Percentiles rank a stretch among this genome's conserved stretches.
These are phyloP conservation scores for Talaromyces albobiverticillius DNA, from an alignment of 2,329 filamentous ascomycete genomes.

Conservation along the genomic window DNA sequence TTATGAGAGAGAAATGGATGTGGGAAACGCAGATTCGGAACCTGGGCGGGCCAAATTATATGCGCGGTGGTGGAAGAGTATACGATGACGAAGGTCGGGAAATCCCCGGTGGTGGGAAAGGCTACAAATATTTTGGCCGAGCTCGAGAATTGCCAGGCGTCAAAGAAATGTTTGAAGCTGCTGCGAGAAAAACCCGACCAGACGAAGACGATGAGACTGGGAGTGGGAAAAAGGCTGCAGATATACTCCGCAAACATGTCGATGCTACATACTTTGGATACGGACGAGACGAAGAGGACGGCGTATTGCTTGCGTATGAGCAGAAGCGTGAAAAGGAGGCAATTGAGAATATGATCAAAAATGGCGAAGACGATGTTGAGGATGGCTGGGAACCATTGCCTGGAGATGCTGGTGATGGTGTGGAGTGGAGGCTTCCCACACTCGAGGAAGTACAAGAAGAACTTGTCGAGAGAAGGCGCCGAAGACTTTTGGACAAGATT, in stretches of 20 bases:
- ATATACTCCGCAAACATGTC: conserved; percentile 62
- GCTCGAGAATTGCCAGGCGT: conserved; percentile 89
- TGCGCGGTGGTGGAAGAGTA: conserved; percentile 67
- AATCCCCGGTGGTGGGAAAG: conserved; percentile 72
- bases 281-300: conserved; percentile 87
- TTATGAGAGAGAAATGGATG: conserved; percentile 98
- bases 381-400: conserved; percentile 81
- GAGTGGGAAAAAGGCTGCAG: conserved; percentile 42
- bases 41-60: conserved; percentile 95
- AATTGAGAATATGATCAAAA: conserved; percentile 63
- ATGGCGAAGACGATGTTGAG: conserved; percentile 57
- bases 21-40: conserved; percentile 98
- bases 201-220: conserved; percentile 67
- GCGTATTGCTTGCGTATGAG: conserved; percentile 76
- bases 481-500: conserved; percentile 80
- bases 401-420: conserved; percentile 79
- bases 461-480: conserved; percentile 78
- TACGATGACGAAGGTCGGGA: conserved; percentile 73
- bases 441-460: conserved; percentile 93
- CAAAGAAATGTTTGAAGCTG: conserved; percentile 90
- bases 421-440: conserved; percentile 78
- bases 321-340: conserved; percentile 78
- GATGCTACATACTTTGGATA: conserved; percentile 97
- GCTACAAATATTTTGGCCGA: conserved; percentile 91
- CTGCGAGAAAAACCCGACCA: conserved; percentile 60